Conservation (phyloP, 805 yeast species). For the Priceomyces castillae region DNA sequence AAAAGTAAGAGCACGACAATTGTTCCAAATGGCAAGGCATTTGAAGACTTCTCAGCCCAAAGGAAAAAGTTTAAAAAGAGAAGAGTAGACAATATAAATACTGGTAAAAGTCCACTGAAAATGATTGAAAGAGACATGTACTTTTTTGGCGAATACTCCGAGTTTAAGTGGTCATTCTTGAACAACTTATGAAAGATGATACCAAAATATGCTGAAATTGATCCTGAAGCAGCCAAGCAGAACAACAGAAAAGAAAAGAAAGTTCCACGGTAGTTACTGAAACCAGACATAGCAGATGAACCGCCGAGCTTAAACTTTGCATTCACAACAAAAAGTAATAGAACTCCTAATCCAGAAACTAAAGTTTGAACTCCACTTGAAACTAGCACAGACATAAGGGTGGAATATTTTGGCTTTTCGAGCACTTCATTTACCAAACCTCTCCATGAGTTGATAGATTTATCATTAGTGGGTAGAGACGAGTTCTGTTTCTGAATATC, state of each 20-base stretch:
- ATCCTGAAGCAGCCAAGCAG: constrained; percentile 66
- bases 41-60: constrained; percentile 73
- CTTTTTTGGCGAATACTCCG: constrained; percentile 13
- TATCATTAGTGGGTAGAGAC: constrained; percentile 14
- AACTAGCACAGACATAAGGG: constrained; percentile 52
- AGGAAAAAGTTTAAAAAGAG: constrained; percentile 63
- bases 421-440: constrained; percentile 52
- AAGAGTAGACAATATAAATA: constrained; percentile 48
- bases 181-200: constrained; percentile 59
- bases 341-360: constrained; percentile 61
- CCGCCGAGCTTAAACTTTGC: constrained; percentile 22
- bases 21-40: constrained; percentile 77
- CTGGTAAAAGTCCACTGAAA: constrained; percentile 43
- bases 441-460: constrained; percentile 46
- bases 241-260: constrained; percentile 58
- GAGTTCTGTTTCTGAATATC: constrained; percentile 37
- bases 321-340: constrained; percentile 47
- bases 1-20: constrained; percentile 57
- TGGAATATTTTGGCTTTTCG: constrained; percentile 47
- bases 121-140: constrained; percentile 20
- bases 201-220: constrained; percentile 72
- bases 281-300: constrained; percentile 49
- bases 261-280: constrained; percentile 68
- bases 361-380: constrained; percentile 76
- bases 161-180: constrained; percentile 36